Base-by-base conservation (phyloP, 768 basidiomycete genomes). In the Rhizopogon vesiculosus region DNA sequence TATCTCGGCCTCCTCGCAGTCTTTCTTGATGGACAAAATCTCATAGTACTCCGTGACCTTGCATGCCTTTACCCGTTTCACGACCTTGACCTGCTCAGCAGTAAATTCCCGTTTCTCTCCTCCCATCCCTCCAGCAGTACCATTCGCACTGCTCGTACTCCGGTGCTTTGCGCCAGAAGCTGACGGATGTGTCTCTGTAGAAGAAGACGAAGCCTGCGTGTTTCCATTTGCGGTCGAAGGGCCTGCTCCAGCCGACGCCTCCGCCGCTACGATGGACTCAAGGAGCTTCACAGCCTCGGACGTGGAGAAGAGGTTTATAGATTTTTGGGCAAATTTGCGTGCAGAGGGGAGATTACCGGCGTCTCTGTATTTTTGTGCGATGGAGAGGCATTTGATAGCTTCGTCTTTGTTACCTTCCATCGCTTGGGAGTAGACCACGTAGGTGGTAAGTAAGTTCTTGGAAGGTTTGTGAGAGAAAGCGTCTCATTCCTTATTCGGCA, bases 381-480 rank as follows among this genome's bases (percentile, higher is more conserved):
- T 91, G 46, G 73, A 68, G 50, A 96, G 79, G 66, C 91, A 92
- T 63, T 88, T 85, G 55, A 87, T 69, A 38, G 93, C 93, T 72
- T 96, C 93, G 66, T 96, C 93, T 62, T 84, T 91, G 78, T 96
- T 96, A 71, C 87, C 86, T 70, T 90, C 89, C 89, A 91, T 89
- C 51, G 38, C 54, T 38, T 55, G 60, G 56, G 56, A 58, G 53
- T 42, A 55, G 56, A 51, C 51, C 31, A 59, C 42, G 29, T 55
- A 52, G 42, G 55, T 52, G 55, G 5, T 38, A 15, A 18, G 48
- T 15, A 9, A n/a, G n/a, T n/a, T n/a, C 19, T 49, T 38, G 15
- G 33, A 16, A 10, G 33, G 35, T 19, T 48, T 22, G 31, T 48
- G 31, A 35, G 48, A 16, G 35, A 38, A 49, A 35, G 48, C 38